Evolutionary conservation across 805 yeast genomes (phyloP).

Genomic region (Yueomyces sinensis): DNA sequence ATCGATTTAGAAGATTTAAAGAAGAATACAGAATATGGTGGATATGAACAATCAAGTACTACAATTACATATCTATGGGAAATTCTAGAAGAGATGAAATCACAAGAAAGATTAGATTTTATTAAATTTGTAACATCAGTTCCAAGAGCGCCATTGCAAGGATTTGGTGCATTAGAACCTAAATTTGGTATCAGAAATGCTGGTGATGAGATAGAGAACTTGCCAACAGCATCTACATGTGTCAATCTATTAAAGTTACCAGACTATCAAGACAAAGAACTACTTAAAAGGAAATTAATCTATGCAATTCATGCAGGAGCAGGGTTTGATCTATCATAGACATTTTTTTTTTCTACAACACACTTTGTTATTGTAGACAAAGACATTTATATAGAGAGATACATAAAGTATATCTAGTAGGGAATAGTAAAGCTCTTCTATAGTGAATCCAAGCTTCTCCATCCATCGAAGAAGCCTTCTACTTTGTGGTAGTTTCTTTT

Average conservation of each 20-base stretch:
- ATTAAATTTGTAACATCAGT: slow-evolving; percentile 87
- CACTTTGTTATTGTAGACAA: too few species aligned
- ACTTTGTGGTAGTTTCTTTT: too few species aligned
- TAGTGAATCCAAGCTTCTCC: too few species aligned
- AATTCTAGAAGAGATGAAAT: slow-evolving; percentile 52
- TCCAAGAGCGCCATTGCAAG: slow-evolving; percentile 81
- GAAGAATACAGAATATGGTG: slow-evolving; percentile 51
- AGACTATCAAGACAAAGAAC: slow-evolving; percentile 50
- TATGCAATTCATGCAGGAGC: slow-evolving; percentile 75
- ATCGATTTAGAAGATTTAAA: slow-evolving; percentile 62
- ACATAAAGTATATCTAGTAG: too few species aligned
- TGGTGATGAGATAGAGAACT: slow-evolving; percentile 39
- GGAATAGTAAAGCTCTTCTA: too few species aligned
- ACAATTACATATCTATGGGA: slow-evolving; percentile 65
- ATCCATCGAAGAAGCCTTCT: too few species aligned
- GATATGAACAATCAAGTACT: slow-evolving; percentile 38
- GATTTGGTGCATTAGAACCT: slow-evolving; percentile 65
- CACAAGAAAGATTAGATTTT: slow-evolving; percentile 49
- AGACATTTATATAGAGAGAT: too few species aligned
- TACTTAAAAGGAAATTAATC: slow-evolving; percentile 49
- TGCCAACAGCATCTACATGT: slow-evolving; percentile 93
- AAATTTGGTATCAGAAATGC: slow-evolving; percentile 66
- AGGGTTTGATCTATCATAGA: slow-evolving; percentile 74
- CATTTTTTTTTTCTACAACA: too few species aligned
- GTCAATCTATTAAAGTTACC: slow-evolving; percentile 80